Evolutionary conservation across 2,329 filamentous ascomycete species (phyloP).

Genomic region (Macrophomina phaseolina): DNA sequence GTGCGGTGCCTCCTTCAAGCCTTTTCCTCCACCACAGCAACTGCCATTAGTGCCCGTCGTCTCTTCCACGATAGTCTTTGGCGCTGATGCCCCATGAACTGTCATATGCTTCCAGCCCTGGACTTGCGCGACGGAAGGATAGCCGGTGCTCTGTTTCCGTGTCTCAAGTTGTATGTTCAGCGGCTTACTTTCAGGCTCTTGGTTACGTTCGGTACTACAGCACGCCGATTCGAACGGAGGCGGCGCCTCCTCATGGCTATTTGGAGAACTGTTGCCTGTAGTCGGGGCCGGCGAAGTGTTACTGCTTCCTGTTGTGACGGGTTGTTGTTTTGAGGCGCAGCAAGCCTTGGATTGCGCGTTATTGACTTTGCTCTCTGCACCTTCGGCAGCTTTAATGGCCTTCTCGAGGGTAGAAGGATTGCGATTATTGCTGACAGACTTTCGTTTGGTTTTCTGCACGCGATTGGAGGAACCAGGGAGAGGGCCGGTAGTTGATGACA

Average conservation of each 20-base stretch:
- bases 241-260: conserved; percentile 2
- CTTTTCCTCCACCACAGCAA: neutral
- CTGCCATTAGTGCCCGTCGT: neutral
- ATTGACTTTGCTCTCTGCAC: conserved; percentile 7
- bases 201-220: neutral
- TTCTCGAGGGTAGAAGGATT: conserved; percentile 40
- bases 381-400: conserved; percentile 38
- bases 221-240: neutral
- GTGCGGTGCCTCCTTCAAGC: neutral
- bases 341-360: conserved; percentile 7
- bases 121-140: conserved; percentile 14
- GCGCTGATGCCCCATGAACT: conserved; percentile 2
- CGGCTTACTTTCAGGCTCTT: conserved; percentile 1
- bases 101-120: conserved; percentile 25
- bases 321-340: conserved; percentile 13
- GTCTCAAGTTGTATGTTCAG: conserved; percentile 25
- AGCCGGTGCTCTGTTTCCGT: conserved; percentile 14
- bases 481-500: conserved; percentile 12
- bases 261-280: conserved; percentile 7
- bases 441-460: conserved; percentile 41
- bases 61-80: conserved; percentile 11
- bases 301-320: conserved; percentile 8
- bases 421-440: conserved; percentile 35
- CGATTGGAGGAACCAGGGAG: conserved; percentile 31
- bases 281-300: conserved; percentile 11